These are phyloP conservation scores for Chlamydomonas sp. DNA, from an alignment of 139 green algal species.

Conservation along the genomic window DNA sequence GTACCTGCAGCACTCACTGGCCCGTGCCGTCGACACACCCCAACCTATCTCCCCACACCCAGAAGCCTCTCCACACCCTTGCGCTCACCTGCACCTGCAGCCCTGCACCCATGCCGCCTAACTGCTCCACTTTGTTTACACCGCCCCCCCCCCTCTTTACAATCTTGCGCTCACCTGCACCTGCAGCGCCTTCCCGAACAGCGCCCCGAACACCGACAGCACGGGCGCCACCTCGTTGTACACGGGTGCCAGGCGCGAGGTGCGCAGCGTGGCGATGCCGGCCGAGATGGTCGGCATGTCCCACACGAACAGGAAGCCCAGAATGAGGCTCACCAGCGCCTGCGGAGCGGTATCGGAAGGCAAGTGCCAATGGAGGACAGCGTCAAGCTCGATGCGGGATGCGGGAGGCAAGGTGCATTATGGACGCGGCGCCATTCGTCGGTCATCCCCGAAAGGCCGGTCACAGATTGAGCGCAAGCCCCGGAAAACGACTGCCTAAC, in stretches of 20 bases:
- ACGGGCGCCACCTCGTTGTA: constrained; percentile 92
- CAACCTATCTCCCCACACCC: background rate
- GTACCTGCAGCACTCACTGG: too few species aligned
- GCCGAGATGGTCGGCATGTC: constrained; percentile 85
- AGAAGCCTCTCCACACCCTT: background rate
- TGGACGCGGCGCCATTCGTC: too few species aligned
- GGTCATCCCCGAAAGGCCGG: too few species aligned
- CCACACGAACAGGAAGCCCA: constrained; percentile 95
- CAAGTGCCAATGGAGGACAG: too few species aligned
- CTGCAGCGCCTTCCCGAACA: constrained; percentile 93
- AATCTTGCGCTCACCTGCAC: constrained; percentile 71
- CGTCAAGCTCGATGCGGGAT: too few species aligned
- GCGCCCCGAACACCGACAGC: constrained; percentile 81
- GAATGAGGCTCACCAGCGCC: constrained; percentile 88
- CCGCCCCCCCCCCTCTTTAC: background rate
- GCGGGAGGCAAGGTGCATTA: too few species aligned
- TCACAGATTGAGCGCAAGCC: too few species aligned
- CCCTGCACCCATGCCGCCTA: background rate
- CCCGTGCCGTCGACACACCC: background rate
- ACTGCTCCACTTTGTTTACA: background rate
- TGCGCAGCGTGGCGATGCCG: constrained; percentile 72
- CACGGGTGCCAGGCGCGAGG: constrained; percentile 74
- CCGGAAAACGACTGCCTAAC: too few species aligned
- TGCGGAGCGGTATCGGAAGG: constrained; percentile 39
- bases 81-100: background rate